Base-by-base conservation (phyloP, 805 yeast species). In the Grigorovia yakushimaensis region DNA sequence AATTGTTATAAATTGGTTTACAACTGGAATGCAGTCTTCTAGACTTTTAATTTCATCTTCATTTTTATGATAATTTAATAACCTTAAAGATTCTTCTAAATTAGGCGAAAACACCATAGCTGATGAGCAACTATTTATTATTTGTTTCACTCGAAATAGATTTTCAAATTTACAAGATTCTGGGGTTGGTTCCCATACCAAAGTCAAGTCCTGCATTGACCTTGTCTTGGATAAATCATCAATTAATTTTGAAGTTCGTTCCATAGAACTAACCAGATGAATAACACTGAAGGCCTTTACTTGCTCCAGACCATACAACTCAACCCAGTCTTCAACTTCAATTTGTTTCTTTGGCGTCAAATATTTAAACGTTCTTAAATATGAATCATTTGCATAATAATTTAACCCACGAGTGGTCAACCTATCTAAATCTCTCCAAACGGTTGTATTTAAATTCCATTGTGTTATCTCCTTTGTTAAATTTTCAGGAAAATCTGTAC, bases 151-250 rank as follows among this genome's bases (percentile, higher is more conserved):
- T 1, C 58, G 57, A 0, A 64, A 57, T 37, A 78, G 62, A 48
- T 77, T 72, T 33, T 72, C 81, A 1, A 79, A 74, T 0, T 57
- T 61, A 61, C 95, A 86, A 19, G 75, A 75, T 49, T 80, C 84
- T 1, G 97, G 97, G 7, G 84, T 76, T 0, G 97, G 96, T 64
- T 89, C 98, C 81, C 88, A 91, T 0, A 84, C 74, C 47, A 78
- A 70, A 2, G 52, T 49, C 13, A 43, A 18, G 17, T 30, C 18
- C 8, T 10, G 38, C 11, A 9, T 21, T 2, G 18, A 35, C 13
- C 40, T 36, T 17, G 36, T 21, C 11, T 19, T 10, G 3, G n/a
- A 21, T 41, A 73, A 49, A 10, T 65, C 62, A 1, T 59, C 59
- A 8, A 81, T 55, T 30, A 84, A 73, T 17, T 72, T 74, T 4